phyloP scores from a whole-genome alignment of 2,329 filamentous ascomycete genomes.

The Colletotrichum lupini region DNA sequence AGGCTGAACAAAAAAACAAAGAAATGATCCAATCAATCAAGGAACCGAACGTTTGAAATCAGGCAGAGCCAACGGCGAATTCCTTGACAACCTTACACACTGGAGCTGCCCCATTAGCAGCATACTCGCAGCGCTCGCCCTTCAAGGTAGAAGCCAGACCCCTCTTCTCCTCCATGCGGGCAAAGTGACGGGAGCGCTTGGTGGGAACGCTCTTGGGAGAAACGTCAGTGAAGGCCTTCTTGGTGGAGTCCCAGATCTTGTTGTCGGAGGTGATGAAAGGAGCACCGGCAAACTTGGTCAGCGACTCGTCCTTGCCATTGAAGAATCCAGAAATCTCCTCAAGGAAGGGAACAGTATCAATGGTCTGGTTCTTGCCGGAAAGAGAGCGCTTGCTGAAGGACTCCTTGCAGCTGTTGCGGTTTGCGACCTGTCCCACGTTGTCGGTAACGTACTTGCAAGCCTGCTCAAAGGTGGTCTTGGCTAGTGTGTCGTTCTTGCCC shows the following conservation, averaged over 20 bases:
- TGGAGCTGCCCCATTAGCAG: not conserved
- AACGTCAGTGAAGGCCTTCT: slow-evolving; percentile 12
- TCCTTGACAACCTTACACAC: slow-evolving; percentile 9
- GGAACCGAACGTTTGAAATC: not conserved
- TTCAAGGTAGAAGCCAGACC: slow-evolving; percentile 10
- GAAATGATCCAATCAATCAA: not conserved
- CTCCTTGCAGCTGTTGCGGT: slow-evolving; percentile 17
- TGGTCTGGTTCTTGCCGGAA: not conserved
- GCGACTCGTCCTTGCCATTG: not conserved
- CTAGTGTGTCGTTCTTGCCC: not conserved
- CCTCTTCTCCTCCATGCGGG: slow-evolving; percentile 9
- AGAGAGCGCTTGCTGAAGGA: not conserved
- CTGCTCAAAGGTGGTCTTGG: slow-evolving; percentile 12
- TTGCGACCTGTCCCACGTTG: slow-evolving; percentile 14
- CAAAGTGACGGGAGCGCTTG: slow-evolving; percentile 6
- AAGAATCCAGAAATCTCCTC: slow-evolving; percentile 4
- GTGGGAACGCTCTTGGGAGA: slow-evolving; percentile 3
- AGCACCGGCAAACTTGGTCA: slow-evolving; percentile 6
- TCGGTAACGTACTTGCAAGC: slow-evolving; percentile 4
- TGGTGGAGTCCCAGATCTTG: slow-evolving; percentile 16
- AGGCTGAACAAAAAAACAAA: not conserved
- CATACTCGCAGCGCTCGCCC: slow-evolving; percentile 18
- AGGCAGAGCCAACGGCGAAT: not conserved
- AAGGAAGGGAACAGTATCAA: not conserved
- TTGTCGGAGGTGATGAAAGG: slow-evolving; percentile 22